A percentile compares a stretch with the other conserved stretches of the same genome.
Conservation (phyloP, 1,284 basidiomycete genomes). For the Pascua sp. region DNA sequence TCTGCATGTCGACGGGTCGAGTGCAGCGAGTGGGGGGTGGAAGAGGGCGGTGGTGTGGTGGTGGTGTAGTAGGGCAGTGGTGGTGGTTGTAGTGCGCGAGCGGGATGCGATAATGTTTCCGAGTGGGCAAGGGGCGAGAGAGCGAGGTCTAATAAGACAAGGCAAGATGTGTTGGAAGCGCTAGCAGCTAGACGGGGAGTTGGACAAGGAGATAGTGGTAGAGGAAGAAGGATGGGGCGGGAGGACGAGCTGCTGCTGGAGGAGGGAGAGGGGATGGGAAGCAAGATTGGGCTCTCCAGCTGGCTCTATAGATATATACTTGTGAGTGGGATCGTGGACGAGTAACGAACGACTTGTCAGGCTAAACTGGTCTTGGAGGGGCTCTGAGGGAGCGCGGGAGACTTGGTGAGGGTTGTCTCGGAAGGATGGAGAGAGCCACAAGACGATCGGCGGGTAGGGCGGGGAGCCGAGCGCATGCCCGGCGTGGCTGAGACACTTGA, state of each 20-base stretch:
- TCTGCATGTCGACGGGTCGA: no score
- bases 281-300: background rate
- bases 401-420: constrained; percentile 4
- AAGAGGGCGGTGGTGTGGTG: background rate
- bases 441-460: background rate
- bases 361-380: background rate
- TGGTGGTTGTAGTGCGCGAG: background rate
- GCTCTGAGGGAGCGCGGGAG: constrained; percentile 1
- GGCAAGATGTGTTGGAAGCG: no score
- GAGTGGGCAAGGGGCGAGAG: background rate
- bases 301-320: background rate
- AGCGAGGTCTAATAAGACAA: background rate
- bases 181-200: background rate
- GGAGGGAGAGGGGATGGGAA: background rate
- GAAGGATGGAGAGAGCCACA: background rate
- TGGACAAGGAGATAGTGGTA: constrained; percentile 2
- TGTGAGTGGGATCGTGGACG: background rate
- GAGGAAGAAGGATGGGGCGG: background rate
- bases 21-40: background rate
- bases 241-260: background rate
- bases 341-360: background rate
- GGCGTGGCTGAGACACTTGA: background rate
- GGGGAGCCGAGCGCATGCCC: background rate
- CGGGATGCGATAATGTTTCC: background rate
- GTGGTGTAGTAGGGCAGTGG: background rate